These are phyloP conservation scores for Paramyrothecium roridum DNA, from an alignment of 2,329 filamentous ascomycete species.

Conservation along the genomic window DNA sequence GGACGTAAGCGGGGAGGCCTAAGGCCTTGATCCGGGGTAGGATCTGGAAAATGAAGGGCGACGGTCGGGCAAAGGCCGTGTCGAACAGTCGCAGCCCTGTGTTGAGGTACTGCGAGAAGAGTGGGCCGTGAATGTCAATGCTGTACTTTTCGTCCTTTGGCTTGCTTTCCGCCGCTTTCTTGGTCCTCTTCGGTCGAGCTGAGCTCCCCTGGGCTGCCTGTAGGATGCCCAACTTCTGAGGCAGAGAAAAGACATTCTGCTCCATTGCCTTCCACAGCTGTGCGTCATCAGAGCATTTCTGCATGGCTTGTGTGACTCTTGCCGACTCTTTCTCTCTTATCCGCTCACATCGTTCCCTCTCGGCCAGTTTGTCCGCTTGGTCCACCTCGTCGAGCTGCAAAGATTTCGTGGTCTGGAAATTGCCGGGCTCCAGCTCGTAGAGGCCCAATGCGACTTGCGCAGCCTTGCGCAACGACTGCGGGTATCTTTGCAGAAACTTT, in stretches of 20 bases:
- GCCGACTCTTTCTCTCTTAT: slow-evolving; percentile 42
- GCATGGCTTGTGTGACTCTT: slow-evolving; percentile 53
- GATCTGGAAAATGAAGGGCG: slow-evolving; percentile 56
- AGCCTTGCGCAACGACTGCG: slow-evolving; percentile 33
- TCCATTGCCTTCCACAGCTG: slow-evolving; percentile 68
- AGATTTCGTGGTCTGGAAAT: slow-evolving; percentile 17
- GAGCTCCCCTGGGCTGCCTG: slow-evolving; percentile 12
- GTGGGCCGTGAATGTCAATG: slow-evolving; percentile 58
- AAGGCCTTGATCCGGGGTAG: slow-evolving; percentile 66
- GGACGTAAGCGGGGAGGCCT: slow-evolving; percentile 66
- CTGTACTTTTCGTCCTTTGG: slow-evolving; percentile 27
- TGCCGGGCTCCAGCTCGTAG: slow-evolving; percentile 28
- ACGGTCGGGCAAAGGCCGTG: slow-evolving; percentile 53
- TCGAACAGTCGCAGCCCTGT: slow-evolving; percentile 56
- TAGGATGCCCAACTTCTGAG: slow-evolving; percentile 52
- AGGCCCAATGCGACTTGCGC: slow-evolving; percentile 35
- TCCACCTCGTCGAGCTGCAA: slow-evolving; percentile 24
- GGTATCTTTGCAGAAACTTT: slow-evolving; percentile 33
- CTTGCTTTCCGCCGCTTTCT: slow-evolving; percentile 4
- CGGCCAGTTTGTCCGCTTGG: slow-evolving; percentile 26
- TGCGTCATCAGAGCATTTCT: slow-evolving; percentile 53
- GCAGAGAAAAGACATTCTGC: slow-evolving; percentile 61
- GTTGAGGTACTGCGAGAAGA: slow-evolving; percentile 62
- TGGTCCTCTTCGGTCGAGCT: slow-evolving; percentile 4
- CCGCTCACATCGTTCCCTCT: slow-evolving; percentile 30